These are phyloP conservation scores for Candida silvicultrix DNA, from an alignment of 805 yeast genomes.

Conservation along the genomic window DNA sequence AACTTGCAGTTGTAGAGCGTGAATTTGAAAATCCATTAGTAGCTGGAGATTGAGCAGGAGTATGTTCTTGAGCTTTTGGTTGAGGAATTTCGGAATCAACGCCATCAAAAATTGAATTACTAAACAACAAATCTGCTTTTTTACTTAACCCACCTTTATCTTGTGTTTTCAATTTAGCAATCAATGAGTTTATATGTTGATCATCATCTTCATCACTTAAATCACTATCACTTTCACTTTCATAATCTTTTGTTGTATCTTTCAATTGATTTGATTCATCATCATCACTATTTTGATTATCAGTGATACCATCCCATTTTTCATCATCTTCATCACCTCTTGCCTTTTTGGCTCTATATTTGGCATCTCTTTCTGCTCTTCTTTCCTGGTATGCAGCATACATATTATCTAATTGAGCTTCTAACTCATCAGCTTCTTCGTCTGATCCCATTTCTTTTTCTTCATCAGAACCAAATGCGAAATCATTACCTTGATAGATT, in stretches of 20 bases:
- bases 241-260: conserved; percentile 26
- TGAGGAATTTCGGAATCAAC: conserved; percentile 22
- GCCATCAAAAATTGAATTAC: conserved; percentile 47
- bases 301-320: conserved; percentile 66
- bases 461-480: conserved; percentile 43
- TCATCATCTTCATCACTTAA: conserved; percentile 58
- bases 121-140: conserved; percentile 40
- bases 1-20: conserved; percentile 17
- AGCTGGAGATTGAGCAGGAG: conserved; percentile 1
- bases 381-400: conserved; percentile 63
- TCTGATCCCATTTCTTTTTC: conserved; percentile 28
- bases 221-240: conserved; percentile 25
- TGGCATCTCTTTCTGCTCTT: conserved; percentile 64
- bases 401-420: conserved; percentile 78
- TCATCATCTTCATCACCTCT: conserved; percentile 75
- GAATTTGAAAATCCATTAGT: conserved; percentile 1
- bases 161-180: conserved; percentile 47
- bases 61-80: conserved; percentile 1
- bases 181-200: conserved; percentile 55
- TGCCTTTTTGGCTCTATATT: conserved; percentile 58
- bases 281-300: conserved; percentile 55
- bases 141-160: conserved; percentile 30
- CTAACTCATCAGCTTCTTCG: conserved; percentile 63
- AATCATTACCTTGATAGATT: conserved; percentile 47
- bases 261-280: conserved; percentile 69